phyloP scores from a whole-genome alignment of 2,329 filamentous ascomycete genomes.

The Mariannaea elegans region DNA sequence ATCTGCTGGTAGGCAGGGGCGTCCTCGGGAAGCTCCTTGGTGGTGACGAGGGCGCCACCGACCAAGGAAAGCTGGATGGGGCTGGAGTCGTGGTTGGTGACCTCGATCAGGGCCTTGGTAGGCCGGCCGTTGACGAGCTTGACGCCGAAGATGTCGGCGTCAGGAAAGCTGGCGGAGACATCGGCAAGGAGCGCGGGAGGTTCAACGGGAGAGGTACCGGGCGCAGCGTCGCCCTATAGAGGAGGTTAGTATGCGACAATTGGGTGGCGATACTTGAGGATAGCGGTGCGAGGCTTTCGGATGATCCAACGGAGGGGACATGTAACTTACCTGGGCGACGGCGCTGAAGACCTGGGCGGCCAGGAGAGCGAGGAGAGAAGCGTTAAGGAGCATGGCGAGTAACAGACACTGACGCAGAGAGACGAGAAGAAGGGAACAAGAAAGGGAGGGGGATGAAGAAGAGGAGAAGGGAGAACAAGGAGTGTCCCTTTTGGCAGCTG shows the following conservation, averaged over 20 bases:
- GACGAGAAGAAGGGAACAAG: conserved; percentile 7
- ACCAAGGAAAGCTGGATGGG: conserved; percentile 81
- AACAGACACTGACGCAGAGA: conserved; percentile 15
- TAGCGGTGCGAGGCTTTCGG: background rate
- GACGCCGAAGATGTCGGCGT: conserved; percentile 88
- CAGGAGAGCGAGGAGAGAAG: conserved; percentile 76
- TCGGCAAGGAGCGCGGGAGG: conserved; percentile 64
- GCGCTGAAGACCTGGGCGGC: conserved; percentile 74
- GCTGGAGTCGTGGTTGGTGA: conserved; percentile 83
- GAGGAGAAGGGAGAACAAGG: conserved; percentile 23
- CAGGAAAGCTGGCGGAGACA: conserved; percentile 69
- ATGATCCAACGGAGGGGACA: background rate
- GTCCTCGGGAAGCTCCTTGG: conserved; percentile 58
- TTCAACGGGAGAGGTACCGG: conserved; percentile 36
- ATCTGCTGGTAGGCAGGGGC: conserved; percentile 61
- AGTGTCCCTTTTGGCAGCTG: background rate
- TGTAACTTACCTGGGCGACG: conserved; percentile 67
- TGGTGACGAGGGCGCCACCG: conserved; percentile 75
- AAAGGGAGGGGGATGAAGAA: conserved; percentile 13
- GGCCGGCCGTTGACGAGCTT: conserved; percentile 94
- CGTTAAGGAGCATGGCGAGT: conserved; percentile 74
- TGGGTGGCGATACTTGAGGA: background rate
- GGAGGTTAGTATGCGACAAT: conserved; percentile 12
- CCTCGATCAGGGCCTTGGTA: conserved; percentile 81
- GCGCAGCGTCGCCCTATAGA: conserved; percentile 27